Evolutionary conservation across 2,329 filamentous ascomycete species (phyloP).

Genomic region (Alternaria atra): DNA sequence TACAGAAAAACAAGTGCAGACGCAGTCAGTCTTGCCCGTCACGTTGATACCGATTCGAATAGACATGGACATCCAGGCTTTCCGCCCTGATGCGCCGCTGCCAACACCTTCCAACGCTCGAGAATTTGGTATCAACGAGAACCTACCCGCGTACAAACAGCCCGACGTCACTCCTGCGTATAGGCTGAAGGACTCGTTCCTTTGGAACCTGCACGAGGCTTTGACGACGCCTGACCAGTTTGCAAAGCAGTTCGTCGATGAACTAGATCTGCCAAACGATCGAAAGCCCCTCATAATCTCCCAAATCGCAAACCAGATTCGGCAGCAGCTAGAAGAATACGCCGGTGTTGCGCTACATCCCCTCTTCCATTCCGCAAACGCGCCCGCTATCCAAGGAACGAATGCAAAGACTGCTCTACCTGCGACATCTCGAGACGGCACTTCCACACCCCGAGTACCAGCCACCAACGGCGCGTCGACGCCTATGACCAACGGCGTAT

Average conservation of each 20-base stretch:
- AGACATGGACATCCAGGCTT: slow-evolving; percentile 88
- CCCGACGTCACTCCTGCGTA: slow-evolving; percentile 85
- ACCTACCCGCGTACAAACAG: slow-evolving; percentile 78
- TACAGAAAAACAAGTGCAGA: slow-evolving; percentile 68
- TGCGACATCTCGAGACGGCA: slow-evolving; percentile 60
- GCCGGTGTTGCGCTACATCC: slow-evolving; percentile 93
- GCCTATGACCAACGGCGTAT: slow-evolving; percentile 59
- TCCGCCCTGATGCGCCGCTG: slow-evolving; percentile 71
- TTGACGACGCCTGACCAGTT: slow-evolving; percentile 95
- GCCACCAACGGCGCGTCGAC: slow-evolving; percentile 65
- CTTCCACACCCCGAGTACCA: slow-evolving; percentile 57
- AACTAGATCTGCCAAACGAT: slow-evolving; percentile 87
- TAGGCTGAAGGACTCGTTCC: slow-evolving; percentile 90
- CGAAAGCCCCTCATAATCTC: slow-evolving; percentile 69
- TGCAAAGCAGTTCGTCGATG: slow-evolving; percentile 87
- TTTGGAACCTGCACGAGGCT: slow-evolving; percentile 97
- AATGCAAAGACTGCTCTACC: slow-evolving; percentile 47
- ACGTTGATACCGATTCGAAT: slow-evolving; percentile 96
- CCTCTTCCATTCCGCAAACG: slow-evolving; percentile 74
- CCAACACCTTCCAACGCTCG: slow-evolving; percentile 68
- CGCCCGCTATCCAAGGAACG: slow-evolving; percentile 41
- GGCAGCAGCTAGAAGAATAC: slow-evolving; percentile 94
- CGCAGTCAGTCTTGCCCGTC: slow-evolving; percentile 79
- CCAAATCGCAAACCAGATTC: slow-evolving; percentile 92
- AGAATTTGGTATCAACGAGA: slow-evolving; percentile 71